Conservation (phyloP, 768 basidiomycete species). For the Kwoniella shandongensis region DNA sequence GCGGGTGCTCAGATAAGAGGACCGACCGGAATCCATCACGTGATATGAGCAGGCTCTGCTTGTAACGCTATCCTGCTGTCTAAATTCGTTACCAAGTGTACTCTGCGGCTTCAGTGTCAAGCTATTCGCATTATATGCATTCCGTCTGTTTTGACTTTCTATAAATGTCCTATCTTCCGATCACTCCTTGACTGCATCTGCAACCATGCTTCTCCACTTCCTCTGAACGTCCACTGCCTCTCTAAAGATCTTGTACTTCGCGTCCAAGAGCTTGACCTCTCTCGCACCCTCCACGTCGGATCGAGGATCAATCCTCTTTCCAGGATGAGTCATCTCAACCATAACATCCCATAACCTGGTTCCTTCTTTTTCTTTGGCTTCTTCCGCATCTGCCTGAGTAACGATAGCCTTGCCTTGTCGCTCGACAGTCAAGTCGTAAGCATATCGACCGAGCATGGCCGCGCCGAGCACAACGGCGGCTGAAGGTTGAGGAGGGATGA, state of each 20-base stretch:
- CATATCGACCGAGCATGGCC: constrained; percentile 89
- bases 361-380: constrained; percentile 59
- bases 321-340: constrained; percentile 93
- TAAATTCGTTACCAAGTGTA: no score
- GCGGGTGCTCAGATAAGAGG: no score
- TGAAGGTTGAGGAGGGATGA: constrained; percentile 72
- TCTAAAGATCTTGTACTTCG: constrained; percentile 90
- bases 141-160: no score
- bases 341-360: constrained; percentile 86
- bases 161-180: no score
- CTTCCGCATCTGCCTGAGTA: constrained; percentile 53
- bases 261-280: constrained; percentile 76
- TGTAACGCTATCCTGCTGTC: no score
- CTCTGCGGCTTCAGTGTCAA: no score
- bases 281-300: constrained; percentile 63
- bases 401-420: constrained; percentile 52
- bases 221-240: constrained; percentile 86
- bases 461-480: constrained; percentile 88
- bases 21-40: no score
- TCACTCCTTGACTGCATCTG: constrained; percentile 52
- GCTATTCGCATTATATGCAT: no score
- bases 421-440: constrained; percentile 60
- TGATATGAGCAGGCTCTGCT: no score
- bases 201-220: constrained; percentile 78
- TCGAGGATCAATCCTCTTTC: constrained; percentile 66